Conservation (phyloP, 176 grass and related monocot species). For the Pontederia crassipes region DNA sequence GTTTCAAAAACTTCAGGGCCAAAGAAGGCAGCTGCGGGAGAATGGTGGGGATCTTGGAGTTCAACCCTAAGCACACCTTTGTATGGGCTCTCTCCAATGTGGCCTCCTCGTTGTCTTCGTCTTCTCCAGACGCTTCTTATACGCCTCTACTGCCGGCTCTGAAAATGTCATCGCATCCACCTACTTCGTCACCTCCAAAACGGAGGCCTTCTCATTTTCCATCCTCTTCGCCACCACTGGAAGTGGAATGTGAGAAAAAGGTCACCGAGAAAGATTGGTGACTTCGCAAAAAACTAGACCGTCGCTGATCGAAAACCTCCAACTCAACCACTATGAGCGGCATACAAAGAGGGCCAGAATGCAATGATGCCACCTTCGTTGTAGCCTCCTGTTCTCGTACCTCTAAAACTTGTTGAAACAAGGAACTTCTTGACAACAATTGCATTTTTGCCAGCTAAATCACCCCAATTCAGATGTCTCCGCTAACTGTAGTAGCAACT, state of each 20-base stretch:
- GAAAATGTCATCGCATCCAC: background rate
- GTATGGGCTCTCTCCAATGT: constrained; percentile 3
- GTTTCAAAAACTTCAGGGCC: background rate
- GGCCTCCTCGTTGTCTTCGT: background rate
- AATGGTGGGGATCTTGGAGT: constrained; percentile 12
- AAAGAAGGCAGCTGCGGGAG: constrained; percentile 1
- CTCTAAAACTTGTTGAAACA: constrained; percentile 9
- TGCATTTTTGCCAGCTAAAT: constrained; percentile 16
- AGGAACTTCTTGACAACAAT: constrained; percentile 6
- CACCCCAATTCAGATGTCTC: constrained; percentile 2
- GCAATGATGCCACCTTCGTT: background rate
- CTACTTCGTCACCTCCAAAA: constrained; percentile 20
- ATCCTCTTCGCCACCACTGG: constrained; percentile 1
- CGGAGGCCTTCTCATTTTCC: constrained; percentile 4
- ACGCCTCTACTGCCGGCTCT: background rate
- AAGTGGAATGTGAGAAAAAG: background rate
- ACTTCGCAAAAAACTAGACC: constrained; percentile 11
- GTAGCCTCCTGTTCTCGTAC: constrained; percentile 30
- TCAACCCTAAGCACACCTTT: constrained; percentile 20
- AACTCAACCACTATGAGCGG: constrained; percentile 18
- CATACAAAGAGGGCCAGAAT: constrained; percentile 4
- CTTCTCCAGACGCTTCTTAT: constrained; percentile 7
- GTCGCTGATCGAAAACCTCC: constrained; percentile 15
- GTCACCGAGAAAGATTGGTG: constrained; percentile 2
- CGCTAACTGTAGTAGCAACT: background rate